phyloP scores from a whole-genome alignment of 2,329 filamentous ascomycete genomes.

The Pseudocercospora vitis region DNA sequence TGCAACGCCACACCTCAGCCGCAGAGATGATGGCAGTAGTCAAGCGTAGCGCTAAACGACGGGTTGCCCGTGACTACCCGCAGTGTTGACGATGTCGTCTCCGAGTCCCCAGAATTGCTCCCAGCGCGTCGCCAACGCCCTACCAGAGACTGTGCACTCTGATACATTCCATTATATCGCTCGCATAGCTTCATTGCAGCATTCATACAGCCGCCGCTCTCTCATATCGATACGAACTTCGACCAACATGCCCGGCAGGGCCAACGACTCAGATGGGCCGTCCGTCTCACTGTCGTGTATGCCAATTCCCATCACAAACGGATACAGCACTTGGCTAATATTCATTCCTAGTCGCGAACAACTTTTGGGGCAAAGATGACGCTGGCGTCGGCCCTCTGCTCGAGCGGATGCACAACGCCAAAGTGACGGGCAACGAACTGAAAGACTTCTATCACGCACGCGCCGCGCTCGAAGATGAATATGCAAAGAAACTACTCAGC shows the following conservation, averaged over 20 bases:
- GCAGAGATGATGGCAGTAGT: neutral
- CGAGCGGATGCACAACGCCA: conserved; percentile 91
- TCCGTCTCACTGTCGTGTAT: conserved; percentile 41
- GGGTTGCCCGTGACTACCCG: neutral
- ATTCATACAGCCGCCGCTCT: neutral
- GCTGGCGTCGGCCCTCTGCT: conserved; percentile 89
- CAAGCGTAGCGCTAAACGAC: neutral
- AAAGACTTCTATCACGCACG: conserved; percentile 89
- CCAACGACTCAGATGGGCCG: conserved; percentile 36
- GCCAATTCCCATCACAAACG: neutral
- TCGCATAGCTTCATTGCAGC: neutral
- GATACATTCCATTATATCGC: neutral
- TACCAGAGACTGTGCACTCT: neutral
- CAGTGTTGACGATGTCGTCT: too few relatives aligned
- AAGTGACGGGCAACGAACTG: conserved; percentile 91
- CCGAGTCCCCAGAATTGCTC: too few relatives aligned
- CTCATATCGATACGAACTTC: neutral
- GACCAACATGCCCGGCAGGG: conserved; percentile 36
- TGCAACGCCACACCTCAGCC: too few relatives aligned
- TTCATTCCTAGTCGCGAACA: conserved; percentile 78
- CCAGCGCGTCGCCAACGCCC: neutral
- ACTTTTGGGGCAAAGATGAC: conserved; percentile 99
- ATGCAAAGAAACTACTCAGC: conserved; percentile 81
- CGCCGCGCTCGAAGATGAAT: conserved; percentile 94
- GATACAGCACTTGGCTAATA: conserved; percentile 35